phyloP scores from a whole-genome alignment of 2,329 filamentous ascomycete genomes.

The Blastomyces silverae region DNA sequence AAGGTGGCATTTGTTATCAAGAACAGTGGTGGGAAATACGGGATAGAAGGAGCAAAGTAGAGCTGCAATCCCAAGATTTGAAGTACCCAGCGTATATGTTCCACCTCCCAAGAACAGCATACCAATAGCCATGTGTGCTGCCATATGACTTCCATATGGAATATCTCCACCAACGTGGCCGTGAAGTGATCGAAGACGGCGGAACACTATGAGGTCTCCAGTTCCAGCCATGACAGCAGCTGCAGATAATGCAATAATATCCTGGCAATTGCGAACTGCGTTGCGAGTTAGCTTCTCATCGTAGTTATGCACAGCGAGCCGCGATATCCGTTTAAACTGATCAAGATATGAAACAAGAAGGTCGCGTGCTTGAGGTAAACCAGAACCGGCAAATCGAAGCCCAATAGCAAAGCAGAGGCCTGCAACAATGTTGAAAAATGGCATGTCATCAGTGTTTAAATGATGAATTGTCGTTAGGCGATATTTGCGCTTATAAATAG shows the following conservation, averaged over 20 bases:
- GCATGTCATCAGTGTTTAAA: constrained; percentile 74
- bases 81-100: constrained; percentile 84
- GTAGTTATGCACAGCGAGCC: constrained; percentile 58
- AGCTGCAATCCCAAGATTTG: constrained; percentile 75
- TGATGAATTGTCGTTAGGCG: constrained; percentile 54
- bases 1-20: constrained; percentile 89
- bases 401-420: constrained; percentile 74
- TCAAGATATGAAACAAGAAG: constrained; percentile 78
- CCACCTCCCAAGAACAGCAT: constrained; percentile 87
- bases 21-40: constrained; percentile 77
- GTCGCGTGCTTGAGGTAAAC: constrained; percentile 64
- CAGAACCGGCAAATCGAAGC: constrained; percentile 67
- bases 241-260: constrained; percentile 71
- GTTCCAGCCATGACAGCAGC: constrained; percentile 94
- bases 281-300: constrained; percentile 77
- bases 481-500: constrained; percentile 57
- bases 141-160: constrained; percentile 88
- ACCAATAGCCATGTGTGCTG: constrained; percentile 84
- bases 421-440: constrained; percentile 86
- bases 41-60: constrained; percentile 91
- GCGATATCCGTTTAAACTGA: constrained; percentile 71
- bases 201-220: constrained; percentile 77
- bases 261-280: constrained; percentile 84
- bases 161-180: constrained; percentile 76
- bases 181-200: constrained; percentile 79